These are phyloP conservation scores for Microglena sp. DNA, from an alignment of 139 green algal genomes.

Conservation along the genomic window DNA sequence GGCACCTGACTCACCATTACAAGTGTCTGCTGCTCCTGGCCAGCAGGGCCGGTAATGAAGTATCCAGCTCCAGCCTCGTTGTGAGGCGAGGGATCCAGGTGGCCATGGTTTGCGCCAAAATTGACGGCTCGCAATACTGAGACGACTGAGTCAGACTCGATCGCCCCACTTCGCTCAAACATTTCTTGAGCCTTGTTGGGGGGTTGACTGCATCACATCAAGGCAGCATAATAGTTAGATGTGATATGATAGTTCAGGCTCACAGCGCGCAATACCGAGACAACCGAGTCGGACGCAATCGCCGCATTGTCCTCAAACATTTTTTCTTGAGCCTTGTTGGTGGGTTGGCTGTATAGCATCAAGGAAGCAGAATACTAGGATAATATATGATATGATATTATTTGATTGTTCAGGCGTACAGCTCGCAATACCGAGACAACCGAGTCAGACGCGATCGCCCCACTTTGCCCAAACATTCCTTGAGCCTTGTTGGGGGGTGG, in stretches of 20 bases:
- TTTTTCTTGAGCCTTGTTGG: too few species aligned
- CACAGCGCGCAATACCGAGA: too few species aligned
- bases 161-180: constrained; percentile 21
- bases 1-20: constrained; percentile 7
- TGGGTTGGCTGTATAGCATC: too few species aligned
- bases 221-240: too few species aligned
- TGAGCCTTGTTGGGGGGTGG: constrained; percentile 27
- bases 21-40: constrained; percentile 16
- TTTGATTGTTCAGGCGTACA: too few species aligned
- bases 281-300: too few species aligned
- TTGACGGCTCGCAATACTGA: constrained; percentile 11
- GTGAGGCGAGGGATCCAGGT: constrained; percentile 40
- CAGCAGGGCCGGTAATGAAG: constrained; percentile 18
- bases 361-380: too few species aligned
- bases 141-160: background rate
- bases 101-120: constrained; percentile 37
- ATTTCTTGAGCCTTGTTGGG: constrained; percentile 41
- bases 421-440: constrained; percentile 5
- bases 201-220: constrained; percentile 4
- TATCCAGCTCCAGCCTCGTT: constrained; percentile 41
- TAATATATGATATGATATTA: too few species aligned
- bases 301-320: too few species aligned
- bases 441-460: background rate
- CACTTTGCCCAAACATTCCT: constrained; percentile 35
- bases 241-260: too few species aligned